Conservation (phyloP, 2,329 filamentous ascomycete genomes). For the Exophiala calicioides region DNA sequence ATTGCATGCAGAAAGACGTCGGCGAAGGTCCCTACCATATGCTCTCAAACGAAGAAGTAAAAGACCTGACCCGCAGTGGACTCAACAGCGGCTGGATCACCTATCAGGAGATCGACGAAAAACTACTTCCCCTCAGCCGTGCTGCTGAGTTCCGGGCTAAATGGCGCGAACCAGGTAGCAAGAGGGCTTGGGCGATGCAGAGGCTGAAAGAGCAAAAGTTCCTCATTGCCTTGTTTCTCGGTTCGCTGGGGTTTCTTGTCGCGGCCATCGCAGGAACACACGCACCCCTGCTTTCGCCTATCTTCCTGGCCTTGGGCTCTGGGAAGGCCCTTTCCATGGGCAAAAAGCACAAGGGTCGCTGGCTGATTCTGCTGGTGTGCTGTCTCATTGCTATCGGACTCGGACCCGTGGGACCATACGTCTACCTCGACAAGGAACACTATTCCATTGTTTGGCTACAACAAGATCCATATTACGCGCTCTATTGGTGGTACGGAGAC, state of each 20-base stretch:
- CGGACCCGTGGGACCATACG: conserved; percentile 8
- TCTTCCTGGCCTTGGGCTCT: conserved; percentile 1
- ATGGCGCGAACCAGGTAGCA: neutral
- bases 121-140: conserved; percentile 8
- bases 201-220: conserved; percentile 2
- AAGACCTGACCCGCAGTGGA: conserved; percentile 7
- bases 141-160: neutral
- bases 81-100: conserved; percentile 13
- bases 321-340: neutral
- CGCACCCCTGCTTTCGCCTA: conserved; percentile 3
- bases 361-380: conserved; percentile 11
- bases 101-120: conserved; percentile 11
- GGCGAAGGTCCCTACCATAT: conserved; percentile 13
- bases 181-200: neutral
- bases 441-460: conserved; percentile 7
- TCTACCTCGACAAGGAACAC: conserved; percentile 8
- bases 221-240: conserved; percentile 1
- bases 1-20: conserved; percentile 18
- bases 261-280: conserved; percentile 9
- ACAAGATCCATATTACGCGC: conserved; percentile 1
- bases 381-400: conserved; percentile 1
- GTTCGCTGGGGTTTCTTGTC: conserved; percentile 9
- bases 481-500: conserved; percentile 4
- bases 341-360: conserved; percentile 7
- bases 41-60: conserved; percentile 12